These are phyloP conservation scores for Stereum hirsutum DNA, from an alignment of 1,284 basidiomycete genomes.

Conservation along the genomic window DNA sequence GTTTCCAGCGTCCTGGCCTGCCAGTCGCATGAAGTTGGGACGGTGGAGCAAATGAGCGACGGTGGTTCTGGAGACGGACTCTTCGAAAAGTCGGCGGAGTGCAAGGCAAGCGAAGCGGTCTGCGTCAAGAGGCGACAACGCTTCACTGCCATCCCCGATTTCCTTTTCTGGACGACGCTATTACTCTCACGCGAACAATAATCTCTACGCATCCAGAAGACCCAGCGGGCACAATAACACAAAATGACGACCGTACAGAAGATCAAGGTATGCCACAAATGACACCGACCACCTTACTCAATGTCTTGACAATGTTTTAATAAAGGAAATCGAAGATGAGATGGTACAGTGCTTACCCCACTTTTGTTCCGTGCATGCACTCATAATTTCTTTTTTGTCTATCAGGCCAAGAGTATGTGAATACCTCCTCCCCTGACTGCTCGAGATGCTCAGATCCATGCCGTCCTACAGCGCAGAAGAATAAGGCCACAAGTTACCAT, in stretches of 20 bases:
- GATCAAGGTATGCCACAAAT: slow-evolving; percentile 67
- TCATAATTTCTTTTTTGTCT: slow-evolving; percentile 1
- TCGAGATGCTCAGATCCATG: too few species aligned
- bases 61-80: slow-evolving; percentile 1
- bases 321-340: slow-evolving; percentile 90
- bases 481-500: slow-evolving; percentile 95
- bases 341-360: slow-evolving; percentile 53
- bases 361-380: slow-evolving; percentile 5
- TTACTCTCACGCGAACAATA: slow-evolving; percentile 8
- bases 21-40: slow-evolving; percentile 47
- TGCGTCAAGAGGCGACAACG: too few species aligned
- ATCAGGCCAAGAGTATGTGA: slow-evolving; percentile 30
- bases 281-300: too few species aligned
- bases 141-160: too few species aligned
- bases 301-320: slow-evolving; percentile 6
- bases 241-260: slow-evolving; percentile 84
- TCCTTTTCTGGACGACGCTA: slow-evolving; percentile 6
- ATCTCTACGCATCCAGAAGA: too few species aligned
- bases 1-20: slow-evolving; percentile 40
- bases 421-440: slow-evolving; percentile 6
- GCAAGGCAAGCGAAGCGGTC: too few species aligned
- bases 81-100: not conserved
- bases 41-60: slow-evolving; percentile 8
- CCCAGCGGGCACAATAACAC: slow-evolving; percentile 10
- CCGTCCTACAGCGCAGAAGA: slow-evolving; percentile 70